Conservation (phyloP, 2,329 filamentous ascomycete species). For the Penicillium sp. region DNA sequence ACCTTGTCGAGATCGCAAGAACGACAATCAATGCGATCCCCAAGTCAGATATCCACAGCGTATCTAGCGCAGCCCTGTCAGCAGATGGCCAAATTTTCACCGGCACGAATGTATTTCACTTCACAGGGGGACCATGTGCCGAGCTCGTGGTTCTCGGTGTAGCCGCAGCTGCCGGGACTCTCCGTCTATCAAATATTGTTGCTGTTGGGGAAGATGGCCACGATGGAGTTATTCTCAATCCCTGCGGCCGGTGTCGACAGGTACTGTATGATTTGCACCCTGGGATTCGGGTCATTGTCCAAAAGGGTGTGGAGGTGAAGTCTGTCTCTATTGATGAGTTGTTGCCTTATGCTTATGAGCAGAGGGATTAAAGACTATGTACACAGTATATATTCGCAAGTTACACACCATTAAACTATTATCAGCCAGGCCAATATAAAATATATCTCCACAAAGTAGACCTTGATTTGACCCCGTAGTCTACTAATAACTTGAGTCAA, state of each 20-base stretch:
- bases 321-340: neutral
- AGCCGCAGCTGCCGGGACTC: slow-evolving; percentile 22
- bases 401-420: neutral
- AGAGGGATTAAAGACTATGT: neutral
- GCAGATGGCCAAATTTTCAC: slow-evolving; percentile 20
- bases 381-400: neutral
- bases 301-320: neutral
- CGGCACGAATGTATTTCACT: slow-evolving; percentile 26
- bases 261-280: slow-evolving; percentile 28
- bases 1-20: neutral
- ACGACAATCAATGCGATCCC: slow-evolving; percentile 11
- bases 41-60: slow-evolving; percentile 17
- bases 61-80: slow-evolving; percentile 18
- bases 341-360: neutral
- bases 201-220: slow-evolving; percentile 22
- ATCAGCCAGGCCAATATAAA: neutral
- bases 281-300: slow-evolving; percentile 23
- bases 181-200: slow-evolving; percentile 26
- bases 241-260: slow-evolving; percentile 31
- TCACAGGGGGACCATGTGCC: slow-evolving; percentile 31
- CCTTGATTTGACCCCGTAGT: neutral
- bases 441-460: neutral
- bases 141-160: slow-evolving; percentile 29
- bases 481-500: slow-evolving; percentile 14
- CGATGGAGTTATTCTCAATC: slow-evolving; percentile 20